Base-by-base conservation (phyloP, 1,139 yeast species). In the Nadsonia commutata region DNA sequence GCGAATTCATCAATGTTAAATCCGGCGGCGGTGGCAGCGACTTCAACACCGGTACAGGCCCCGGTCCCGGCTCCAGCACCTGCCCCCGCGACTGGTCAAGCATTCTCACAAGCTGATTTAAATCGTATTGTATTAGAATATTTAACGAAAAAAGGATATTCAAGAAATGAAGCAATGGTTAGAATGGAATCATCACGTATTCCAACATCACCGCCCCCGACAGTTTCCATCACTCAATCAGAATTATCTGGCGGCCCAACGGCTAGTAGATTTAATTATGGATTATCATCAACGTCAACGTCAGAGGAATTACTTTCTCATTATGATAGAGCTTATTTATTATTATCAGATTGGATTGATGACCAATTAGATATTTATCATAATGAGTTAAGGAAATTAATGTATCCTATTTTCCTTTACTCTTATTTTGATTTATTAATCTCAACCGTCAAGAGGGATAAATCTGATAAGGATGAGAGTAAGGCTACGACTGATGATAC, bases 101-200 rank as follows among this genome's bases (percentile, higher is more conserved):
- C 48, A 2, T 31, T 48, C 36, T 50, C 52, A 11, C 42, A 47
- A 18, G 51, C 88, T 1, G 95, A 88, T 60, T 69, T 88, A 60
- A 85, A 88, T 61, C 68, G 93, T 52, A 83, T 88, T 56, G 97
- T 90, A 31, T 69, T 90, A 54, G 98, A 90, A 55, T 90, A 90
- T 55, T 71, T 93, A 51, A 83, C 79, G 60, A 88, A 90, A 57
- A 86, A 88, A 59, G 99, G 99, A 2, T 93, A 85, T 57, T 88
- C 84, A 51, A 76, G 81, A 52, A 88, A 97, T 0, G 99, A 93
- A 59, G 86, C 95, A 3, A 84, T 86, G 80, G 71, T 90, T 48
- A 72, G 98, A 50, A 75, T 86, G 50, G 99, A 93, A 59, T 78
- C 85, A 49, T 74, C 93, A 2, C 78, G 85, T 48, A 74, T 78